These are phyloP conservation scores for Mortierella polycephala DNA, from an alignment of 371 early-diverging fungal species.

Conservation along the genomic window DNA sequence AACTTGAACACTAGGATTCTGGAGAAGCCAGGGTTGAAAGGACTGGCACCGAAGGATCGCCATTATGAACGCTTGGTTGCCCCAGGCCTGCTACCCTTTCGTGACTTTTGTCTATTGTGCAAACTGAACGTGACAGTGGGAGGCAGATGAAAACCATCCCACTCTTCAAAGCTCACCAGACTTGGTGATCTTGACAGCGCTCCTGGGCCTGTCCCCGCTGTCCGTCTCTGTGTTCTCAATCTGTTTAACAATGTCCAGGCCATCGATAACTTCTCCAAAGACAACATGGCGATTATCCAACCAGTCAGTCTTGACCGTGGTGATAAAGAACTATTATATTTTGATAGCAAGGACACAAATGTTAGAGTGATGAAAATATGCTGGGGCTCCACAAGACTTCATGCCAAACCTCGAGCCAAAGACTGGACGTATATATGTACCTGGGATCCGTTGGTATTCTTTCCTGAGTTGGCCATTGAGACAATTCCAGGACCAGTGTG, in stretches of 20 bases:
- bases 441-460: conserved; percentile 98
- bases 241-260: conserved; percentile 76
- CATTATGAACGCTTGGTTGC: no score
- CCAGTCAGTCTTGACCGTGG: conserved; percentile 82
- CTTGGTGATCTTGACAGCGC: conserved; percentile 71
- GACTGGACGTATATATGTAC: conserved; percentile 69
- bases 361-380: not conserved
- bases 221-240: conserved; percentile 71
- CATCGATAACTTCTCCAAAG: conserved; percentile 88
- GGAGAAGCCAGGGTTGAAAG: no score
- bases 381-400: not conserved
- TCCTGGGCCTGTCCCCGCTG: conserved; percentile 71
- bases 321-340: conserved; percentile 80
- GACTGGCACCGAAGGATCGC: no score
- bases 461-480: conserved; percentile 96
- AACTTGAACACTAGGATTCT: no score
- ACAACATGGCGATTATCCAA: conserved; percentile 92
- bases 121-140: no score
- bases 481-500: conserved; percentile 88
- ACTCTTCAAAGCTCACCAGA: conserved; percentile 74
- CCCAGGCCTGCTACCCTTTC: no score
- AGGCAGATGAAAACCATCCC: not conserved
- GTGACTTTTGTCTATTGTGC: no score
- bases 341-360: not conserved
- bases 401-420: not conserved